These are phyloP conservation scores for Apiospora arundinis DNA, from an alignment of 2,329 filamentous ascomycete species.

Conservation along the genomic window DNA sequence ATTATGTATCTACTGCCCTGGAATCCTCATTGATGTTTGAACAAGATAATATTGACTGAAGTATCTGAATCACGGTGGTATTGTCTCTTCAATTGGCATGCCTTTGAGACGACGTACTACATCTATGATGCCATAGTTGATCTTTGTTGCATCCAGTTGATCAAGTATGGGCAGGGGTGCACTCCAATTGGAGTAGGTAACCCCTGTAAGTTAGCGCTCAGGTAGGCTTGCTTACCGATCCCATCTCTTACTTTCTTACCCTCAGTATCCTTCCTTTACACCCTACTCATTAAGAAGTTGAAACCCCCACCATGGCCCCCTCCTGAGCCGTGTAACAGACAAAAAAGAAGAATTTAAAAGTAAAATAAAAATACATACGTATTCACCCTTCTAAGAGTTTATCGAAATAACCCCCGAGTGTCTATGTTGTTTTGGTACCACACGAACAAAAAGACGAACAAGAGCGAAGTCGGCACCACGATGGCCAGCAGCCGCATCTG, in stretches of 20 bases:
- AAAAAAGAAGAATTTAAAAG: neutral
- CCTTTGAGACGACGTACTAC: neutral
- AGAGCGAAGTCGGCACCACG: constrained; percentile 26
- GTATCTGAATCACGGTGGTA: neutral
- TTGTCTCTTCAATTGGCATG: neutral
- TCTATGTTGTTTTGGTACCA: neutral
- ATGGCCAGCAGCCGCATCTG: constrained; percentile 32
- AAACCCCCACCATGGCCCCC: neutral
- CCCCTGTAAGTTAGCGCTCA: neutral
- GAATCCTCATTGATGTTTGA: too few relatives aligned
- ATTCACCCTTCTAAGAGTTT: neutral
- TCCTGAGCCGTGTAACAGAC: neutral
- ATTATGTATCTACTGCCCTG: neutral
- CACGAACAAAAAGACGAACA: constrained; percentile 27
- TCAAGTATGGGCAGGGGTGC: neutral
- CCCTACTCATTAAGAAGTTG: neutral
- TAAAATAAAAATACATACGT: neutral
- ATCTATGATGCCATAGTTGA: constrained; percentile 10
- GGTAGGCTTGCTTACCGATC: too few relatives aligned
- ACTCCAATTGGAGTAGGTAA: neutral
- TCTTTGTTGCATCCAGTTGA: neutral
- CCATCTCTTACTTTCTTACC: too few relatives aligned
- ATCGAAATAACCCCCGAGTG: neutral
- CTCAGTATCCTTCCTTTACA: neutral
- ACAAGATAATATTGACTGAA: too few relatives aligned